Evolutionary conservation across 257 asterid genomes (phyloP).

Genomic region (Petunia secreta): DNA sequence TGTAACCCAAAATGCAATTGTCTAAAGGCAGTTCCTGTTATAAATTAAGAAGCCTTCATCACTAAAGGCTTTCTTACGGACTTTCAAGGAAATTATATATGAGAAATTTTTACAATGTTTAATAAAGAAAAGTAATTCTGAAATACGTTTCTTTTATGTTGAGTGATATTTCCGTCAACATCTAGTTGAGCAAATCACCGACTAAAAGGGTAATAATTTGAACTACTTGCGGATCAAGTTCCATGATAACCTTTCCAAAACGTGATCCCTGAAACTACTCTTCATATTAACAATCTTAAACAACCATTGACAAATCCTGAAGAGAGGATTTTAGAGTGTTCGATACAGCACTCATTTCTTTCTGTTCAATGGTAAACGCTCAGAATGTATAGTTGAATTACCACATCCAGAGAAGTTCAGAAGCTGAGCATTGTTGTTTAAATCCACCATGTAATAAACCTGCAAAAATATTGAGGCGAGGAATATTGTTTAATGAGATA

Average conservation of each 20-base stretch:
- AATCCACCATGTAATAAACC: constrained; percentile 92
- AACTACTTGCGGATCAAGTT: background rate
- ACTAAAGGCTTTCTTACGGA: too few species aligned
- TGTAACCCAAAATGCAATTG: too few species aligned
- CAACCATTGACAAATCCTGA: background rate
- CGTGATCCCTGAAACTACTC: background rate
- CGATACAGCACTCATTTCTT: background rate
- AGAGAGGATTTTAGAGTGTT: constrained; percentile 9
- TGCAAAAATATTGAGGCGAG: constrained; percentile 36
- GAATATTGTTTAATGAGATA: background rate
- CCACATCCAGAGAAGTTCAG: constrained; percentile 98
- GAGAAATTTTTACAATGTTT: too few species aligned
- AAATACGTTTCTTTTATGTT: background rate
- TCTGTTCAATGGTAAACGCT: background rate
- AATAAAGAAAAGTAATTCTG: background rate
- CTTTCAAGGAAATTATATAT: too few species aligned
- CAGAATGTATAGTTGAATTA: constrained; percentile 35
- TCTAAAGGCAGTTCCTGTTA: too few species aligned
- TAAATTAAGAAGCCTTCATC: too few species aligned
- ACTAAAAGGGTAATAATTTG: too few species aligned
- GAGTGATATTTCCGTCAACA: background rate
- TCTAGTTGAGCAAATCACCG: background rate
- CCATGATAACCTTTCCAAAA: background rate
- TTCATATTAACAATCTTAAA: constrained; percentile 1
- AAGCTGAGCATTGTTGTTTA: constrained; percentile 67